Evolutionary conservation across 768 basidiomycete species (phyloP).

Genomic region (Lentinula edodes): DNA sequence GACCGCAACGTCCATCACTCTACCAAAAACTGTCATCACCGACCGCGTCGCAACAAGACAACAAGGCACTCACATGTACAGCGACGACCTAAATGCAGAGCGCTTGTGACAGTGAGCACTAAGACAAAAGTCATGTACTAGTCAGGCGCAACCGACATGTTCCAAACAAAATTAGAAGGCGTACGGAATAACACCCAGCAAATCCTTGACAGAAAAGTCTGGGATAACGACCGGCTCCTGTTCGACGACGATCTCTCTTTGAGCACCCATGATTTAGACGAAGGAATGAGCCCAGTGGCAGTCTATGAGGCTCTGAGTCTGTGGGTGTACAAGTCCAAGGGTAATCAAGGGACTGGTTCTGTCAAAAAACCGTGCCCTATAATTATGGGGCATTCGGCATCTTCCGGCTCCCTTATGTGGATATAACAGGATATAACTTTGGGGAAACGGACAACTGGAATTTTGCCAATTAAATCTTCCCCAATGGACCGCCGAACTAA

Average conservation of each 20-base stretch:
- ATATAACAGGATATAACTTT: not conserved
- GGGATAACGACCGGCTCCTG: constrained; percentile 69
- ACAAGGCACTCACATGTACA: constrained; percentile 59
- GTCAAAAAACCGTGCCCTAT: not conserved
- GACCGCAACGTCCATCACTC: constrained; percentile 70
- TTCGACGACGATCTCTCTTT: constrained; percentile 26
- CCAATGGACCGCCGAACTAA: not conserved
- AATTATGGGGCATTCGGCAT: constrained; percentile 5
- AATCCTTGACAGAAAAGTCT: constrained; percentile 82
- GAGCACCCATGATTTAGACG: not conserved
- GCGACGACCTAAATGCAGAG: constrained; percentile 71
- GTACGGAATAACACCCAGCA: constrained; percentile 79
- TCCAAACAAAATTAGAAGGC: constrained; percentile 21
- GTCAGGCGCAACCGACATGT: not conserved
- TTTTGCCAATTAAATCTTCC: not conserved
- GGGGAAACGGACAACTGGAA: not conserved
- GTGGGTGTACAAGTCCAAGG: constrained; percentile 8
- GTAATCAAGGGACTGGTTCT: not conserved
- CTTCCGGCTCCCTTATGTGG: not conserved
- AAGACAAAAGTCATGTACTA: constrained; percentile 5
- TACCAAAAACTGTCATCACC: constrained; percentile 19
- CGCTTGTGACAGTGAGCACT: constrained; percentile 89
- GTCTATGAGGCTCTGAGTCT: constrained; percentile 1
- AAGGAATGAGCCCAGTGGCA: not conserved
- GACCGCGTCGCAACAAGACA: not conserved